Conservation (phyloP, 345 rosid genomes). For the Eucalyptus curtisii region DNA sequence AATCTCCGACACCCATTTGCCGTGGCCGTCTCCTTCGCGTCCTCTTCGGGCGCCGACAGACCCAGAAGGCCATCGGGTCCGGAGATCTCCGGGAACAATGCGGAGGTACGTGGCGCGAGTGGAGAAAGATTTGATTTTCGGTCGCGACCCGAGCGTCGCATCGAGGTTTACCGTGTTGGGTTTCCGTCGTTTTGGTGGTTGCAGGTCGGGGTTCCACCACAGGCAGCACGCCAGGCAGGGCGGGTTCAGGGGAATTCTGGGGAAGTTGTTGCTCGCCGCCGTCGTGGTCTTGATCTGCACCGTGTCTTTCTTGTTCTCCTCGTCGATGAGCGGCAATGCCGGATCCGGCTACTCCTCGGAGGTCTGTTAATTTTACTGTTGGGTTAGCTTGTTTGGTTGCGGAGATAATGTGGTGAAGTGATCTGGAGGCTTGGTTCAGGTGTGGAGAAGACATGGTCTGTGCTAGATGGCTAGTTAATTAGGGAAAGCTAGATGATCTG, state of each 20-base stretch:
- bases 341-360: slow-evolving; percentile 33
- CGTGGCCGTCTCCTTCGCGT: neutral
- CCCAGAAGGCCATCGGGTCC: neutral
- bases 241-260: slow-evolving; percentile 45
- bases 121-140: neutral
- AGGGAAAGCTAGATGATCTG: neutral
- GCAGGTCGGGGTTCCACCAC: slow-evolving; percentile 51
- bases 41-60: neutral
- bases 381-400: neutral
- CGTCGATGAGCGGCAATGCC: slow-evolving; percentile 30
- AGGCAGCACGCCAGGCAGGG: slow-evolving; percentile 61
- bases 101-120: neutral
- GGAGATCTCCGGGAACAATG: neutral
- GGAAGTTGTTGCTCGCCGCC: slow-evolving; percentile 51
- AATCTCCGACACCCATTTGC: neutral
- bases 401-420: neutral
- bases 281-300: slow-evolving; percentile 70
- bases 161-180: neutral
- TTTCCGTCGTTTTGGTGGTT: neutral
- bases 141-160: neutral
- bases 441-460: neutral
- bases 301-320: slow-evolving; percentile 42
- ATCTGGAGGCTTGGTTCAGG: neutral
- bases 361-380: slow-evolving; percentile 18
- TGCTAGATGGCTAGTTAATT: neutral